Evolutionary conservation across 202 grass and related monocot species (phyloP), one percentile per base, ranked within the genome.

Genomic region (Cymbopogon flexuosus): DNA sequence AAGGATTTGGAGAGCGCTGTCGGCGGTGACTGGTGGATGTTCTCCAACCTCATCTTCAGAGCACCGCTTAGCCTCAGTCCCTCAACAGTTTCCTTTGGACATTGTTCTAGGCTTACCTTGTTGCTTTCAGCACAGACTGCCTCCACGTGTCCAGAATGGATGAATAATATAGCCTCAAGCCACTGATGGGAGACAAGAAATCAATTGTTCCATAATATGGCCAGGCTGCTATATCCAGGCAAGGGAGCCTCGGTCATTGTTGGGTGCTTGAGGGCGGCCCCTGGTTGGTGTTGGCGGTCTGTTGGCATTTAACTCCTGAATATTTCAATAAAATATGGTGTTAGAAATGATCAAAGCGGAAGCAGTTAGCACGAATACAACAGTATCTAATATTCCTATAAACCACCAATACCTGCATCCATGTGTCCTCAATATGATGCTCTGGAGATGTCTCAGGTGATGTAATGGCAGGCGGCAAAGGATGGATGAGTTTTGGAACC

Each of bases 401-500:
- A 79, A 83, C 29, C 27, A 21, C n/a, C 23, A 15, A 68, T 57
- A 96, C 96, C 96, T 99, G 90, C 92, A 99, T 99, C 96, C 96
- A 99, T 62, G 92, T 96, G 75, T 96, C 92, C 81, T 99, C 92
- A 3, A 88, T 89, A 79, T 91, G 88, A 75, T 61, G 87, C 54
- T 96, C 92, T 1, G 89, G 87, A 37, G 96, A 99, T 63, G 80
- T 84, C 76, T 93, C 96, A 5, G 96, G 84, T 49, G 88, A 99
- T 65, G 72, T 89, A 66, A 99, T 72, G 19, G 90, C 92, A 84
- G 96, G 96, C 0, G 96, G 96, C 85, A 99, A 90, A 56, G 96
- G 96, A 88, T 99, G 96, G 84, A 99, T 99, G 71, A 99, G 96
- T 77, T 99, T 99, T 15, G 96, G 92, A 67, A 99, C 96, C 10